phyloP scores from a whole-genome alignment of 345 rosid genomes.

The Gossypium herbaceum region DNA sequence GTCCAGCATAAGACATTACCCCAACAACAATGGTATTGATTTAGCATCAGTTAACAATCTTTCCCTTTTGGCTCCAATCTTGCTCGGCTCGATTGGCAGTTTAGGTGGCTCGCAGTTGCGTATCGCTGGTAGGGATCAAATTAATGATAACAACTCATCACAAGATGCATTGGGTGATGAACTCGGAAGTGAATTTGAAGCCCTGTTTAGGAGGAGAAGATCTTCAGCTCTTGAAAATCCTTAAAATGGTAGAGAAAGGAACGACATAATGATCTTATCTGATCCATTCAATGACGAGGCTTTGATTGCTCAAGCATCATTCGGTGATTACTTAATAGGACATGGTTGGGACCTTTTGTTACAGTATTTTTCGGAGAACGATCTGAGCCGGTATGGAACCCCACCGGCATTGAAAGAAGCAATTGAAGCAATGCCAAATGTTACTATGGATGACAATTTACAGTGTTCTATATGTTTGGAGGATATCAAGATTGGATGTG shows the following conservation, averaged over 20 bases:
- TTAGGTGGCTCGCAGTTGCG: conserved; percentile 21
- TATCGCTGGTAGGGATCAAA: conserved; percentile 20
- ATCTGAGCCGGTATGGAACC: conserved; percentile 32
- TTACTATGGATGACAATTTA: conserved; percentile 21
- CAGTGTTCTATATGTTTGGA: conserved; percentile 54
- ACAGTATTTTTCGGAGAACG: conserved; percentile 39
- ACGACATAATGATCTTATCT: conserved; percentile 27
- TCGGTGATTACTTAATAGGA: conserved; percentile 35
- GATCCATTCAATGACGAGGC: conserved; percentile 38
- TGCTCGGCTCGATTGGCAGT: conserved; percentile 38
- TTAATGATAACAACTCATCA: conserved; percentile 4
- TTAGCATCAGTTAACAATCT: conserved; percentile 26
- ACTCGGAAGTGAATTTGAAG: conserved; percentile 25
- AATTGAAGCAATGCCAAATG: conserved; percentile 37
- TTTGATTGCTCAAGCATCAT: conserved; percentile 23
- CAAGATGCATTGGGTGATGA: conserved; percentile 22
- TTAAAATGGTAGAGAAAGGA: conserved; percentile 20
- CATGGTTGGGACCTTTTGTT: conserved; percentile 43
- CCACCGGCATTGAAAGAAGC: conserved; percentile 37
- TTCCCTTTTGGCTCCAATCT: conserved; percentile 37
- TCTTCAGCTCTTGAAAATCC: conserved; percentile 18
- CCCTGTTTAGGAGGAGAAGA: conserved; percentile 22
- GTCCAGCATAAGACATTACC: conserved; percentile 12
- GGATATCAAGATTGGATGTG: conserved; percentile 50
- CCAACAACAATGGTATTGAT: conserved; percentile 23